Base-by-base conservation (phyloP, 1,139 yeast genomes). In the Barnettozyma hawaiiensis region DNA sequence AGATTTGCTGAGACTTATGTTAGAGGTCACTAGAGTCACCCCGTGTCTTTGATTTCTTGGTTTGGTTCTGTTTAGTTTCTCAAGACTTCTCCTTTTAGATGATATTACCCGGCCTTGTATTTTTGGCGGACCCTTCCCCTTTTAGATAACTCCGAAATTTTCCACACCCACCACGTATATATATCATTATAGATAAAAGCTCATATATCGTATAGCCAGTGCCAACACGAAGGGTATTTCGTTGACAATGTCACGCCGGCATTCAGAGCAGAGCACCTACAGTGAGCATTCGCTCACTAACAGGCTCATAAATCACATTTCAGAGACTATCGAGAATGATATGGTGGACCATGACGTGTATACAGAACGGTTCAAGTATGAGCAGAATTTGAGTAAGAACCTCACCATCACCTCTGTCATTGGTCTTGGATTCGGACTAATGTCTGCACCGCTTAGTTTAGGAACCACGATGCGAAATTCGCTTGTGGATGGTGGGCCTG, bases 371-470 rank as follows among this genome's bases (percentile, higher is more conserved):
- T 81, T 82, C 66, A 75, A 76, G 44, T 83, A 83, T 58, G 80
- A 81, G 50, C 87, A 81, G 55, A 83, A 78, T 40, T 65, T 83
- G 46, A 79, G 77, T 46, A 70, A 85, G 50, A 78, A 81, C 47
- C 67, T 82, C 46, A 73, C 85, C 1, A 83, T 82, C 3, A 68
- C 78, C 0, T 79, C 87, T 0, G 76, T 83, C 28, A 75, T 83
- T 35, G 92, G 90, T 2, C 63, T 83, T 23, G 89, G 92, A 1
- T 81, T 82, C 57, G 79, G 87, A 2, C 63, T 83, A 21, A 82
- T 83, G 90, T 85, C 85, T 18, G 89, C 85, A 0, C 90, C 89
- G 0, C 72, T 83, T 58, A 89, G 90, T 1, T 69, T 83, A 54
- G 77, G 86, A 5, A 77, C 85, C 1, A 81, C 87, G 0, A 66